A percentile compares a stretch with the other conserved stretches of the same genome.
phyloP scores from a whole-genome alignment of 139 green algal genomes.

The Mychonastes homosphaera region DNA sequence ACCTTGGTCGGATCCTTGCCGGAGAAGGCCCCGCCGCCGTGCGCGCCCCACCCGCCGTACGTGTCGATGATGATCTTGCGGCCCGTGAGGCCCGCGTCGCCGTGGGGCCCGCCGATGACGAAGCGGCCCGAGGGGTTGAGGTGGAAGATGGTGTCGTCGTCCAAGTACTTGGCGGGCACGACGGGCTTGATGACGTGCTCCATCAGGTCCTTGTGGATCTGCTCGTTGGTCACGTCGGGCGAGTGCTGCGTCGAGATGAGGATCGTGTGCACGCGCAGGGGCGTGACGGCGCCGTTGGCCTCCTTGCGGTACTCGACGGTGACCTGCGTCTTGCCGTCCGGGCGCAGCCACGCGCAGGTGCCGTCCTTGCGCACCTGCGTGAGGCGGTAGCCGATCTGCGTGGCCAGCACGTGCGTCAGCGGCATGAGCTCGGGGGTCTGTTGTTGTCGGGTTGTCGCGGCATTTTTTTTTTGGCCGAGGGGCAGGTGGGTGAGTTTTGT shows the following conservation, averaged over 20 bases:
- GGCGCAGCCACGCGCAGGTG: conserved; percentile 84
- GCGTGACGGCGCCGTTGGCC: conserved; percentile 70
- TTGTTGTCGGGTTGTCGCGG: no score
- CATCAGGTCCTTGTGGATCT: conserved; percentile 89
- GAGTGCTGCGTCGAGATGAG: conserved; percentile 97
- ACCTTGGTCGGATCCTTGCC: conserved; percentile 86
- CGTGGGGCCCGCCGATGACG: conserved; percentile 94
- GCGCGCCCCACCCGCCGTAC: conserved; percentile 97
- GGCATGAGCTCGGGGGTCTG: conserved; percentile 97
- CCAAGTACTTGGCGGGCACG: conserved; percentile 91
- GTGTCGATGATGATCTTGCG: conserved; percentile 99
- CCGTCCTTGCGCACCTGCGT: conserved; percentile 89
- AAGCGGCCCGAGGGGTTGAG: conserved; percentile 96
- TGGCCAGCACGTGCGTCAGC: conserved; percentile 96
- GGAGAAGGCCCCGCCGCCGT: conserved; percentile 97
- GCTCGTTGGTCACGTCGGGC: conserved; percentile 89
- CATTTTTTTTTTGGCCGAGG: no score
- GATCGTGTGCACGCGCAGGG: conserved; percentile 95
- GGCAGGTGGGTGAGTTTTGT: no score
- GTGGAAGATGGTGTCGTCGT: conserved; percentile 99
- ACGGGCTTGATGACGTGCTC: conserved; percentile 99
- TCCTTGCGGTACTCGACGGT: conserved; percentile 97
- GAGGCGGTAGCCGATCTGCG: conserved; percentile 80
- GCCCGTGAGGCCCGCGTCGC: conserved; percentile 94
- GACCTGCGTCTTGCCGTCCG: conserved; percentile 99